phyloP scores from a whole-genome alignment of 2,329 filamentous ascomycete genomes.

The Xylariales sp. region DNA sequence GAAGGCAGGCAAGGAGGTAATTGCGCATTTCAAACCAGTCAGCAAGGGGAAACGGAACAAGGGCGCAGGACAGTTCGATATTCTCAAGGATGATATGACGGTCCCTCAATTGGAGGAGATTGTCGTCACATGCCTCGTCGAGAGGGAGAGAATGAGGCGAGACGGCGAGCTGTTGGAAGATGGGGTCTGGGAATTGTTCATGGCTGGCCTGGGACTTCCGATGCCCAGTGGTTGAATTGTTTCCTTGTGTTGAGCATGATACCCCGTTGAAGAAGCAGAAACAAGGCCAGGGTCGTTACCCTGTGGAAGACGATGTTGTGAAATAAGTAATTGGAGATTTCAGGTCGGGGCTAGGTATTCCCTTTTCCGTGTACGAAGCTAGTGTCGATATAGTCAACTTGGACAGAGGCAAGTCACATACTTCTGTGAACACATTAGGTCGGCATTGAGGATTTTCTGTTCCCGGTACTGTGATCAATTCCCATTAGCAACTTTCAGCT shows the following conservation, averaged over 20 bases:
- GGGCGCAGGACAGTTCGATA: constrained; percentile 11
- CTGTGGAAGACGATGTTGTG: too few species aligned
- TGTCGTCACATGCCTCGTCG: constrained; percentile 12
- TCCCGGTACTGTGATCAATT: too few species aligned
- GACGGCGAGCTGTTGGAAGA: constrained; percentile 11
- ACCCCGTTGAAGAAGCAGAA: too few species aligned
- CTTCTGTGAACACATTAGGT: too few species aligned
- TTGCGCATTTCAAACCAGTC: constrained; percentile 11
- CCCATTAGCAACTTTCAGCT: too few species aligned
- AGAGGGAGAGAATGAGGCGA: constrained; percentile 14
- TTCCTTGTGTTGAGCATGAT: background rate
- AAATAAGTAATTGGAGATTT: too few species aligned
- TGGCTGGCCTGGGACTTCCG: background rate
- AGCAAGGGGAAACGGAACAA: constrained; percentile 10
- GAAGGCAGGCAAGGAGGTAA: constrained; percentile 7
- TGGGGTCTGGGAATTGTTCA: constrained; percentile 11
- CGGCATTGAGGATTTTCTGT: too few species aligned
- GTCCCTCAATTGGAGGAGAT: constrained; percentile 12
- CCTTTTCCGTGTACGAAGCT: too few species aligned
- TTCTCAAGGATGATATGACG: constrained; percentile 7
- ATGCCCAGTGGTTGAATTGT: background rate
- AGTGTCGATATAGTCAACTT: too few species aligned
- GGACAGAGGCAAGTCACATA: too few species aligned
- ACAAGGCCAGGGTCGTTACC: too few species aligned
- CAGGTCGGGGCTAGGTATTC: too few species aligned